These are phyloP conservation scores for Sugiyamaella boreocaroliniensis DNA, from an alignment of 805 yeast species.

Conservation along the genomic window DNA sequence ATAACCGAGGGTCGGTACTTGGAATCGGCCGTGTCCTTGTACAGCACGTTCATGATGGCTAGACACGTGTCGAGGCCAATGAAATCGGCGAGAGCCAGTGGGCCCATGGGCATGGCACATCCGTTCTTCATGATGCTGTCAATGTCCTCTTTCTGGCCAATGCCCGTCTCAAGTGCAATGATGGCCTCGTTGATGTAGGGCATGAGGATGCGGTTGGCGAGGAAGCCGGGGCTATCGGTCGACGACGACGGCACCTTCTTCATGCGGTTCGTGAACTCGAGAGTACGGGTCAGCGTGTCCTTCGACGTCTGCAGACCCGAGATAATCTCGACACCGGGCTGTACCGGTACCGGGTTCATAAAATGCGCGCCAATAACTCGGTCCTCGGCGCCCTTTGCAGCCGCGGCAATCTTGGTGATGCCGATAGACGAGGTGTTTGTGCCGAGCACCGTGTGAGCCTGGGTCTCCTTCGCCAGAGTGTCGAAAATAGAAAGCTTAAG, in stretches of 20 bases:
- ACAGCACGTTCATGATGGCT: constrained; percentile 37
- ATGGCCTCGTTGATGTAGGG: constrained; percentile 42
- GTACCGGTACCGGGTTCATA: constrained; percentile 43
- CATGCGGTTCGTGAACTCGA: constrained; percentile 30
- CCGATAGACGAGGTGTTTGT: constrained; percentile 40
- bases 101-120: constrained; percentile 44
- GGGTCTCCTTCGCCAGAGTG: constrained; percentile 29
- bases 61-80: constrained; percentile 40
- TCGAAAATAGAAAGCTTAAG: constrained; percentile 33
- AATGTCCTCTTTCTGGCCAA: constrained; percentile 36
- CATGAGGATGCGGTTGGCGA: constrained; percentile 38
- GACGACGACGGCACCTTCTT: constrained; percentile 35
- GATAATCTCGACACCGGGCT: constrained; percentile 39
- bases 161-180: constrained; percentile 34
- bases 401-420: constrained; percentile 39
- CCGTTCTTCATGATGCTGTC: constrained; percentile 41
- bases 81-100: constrained; percentile 38
- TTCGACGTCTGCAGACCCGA: constrained; percentile 36
- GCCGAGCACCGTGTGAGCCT: constrained; percentile 30
- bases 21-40: constrained; percentile 36
- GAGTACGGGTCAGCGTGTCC: constrained; percentile 29
- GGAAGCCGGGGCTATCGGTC: constrained; percentile 37
- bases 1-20: constrained; percentile 37
- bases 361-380: constrained; percentile 39
- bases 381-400: constrained; percentile 36